These are phyloP conservation scores for Talaromyces sp. DNA, from an alignment of 2,329 filamentous ascomycete genomes.

Conservation along the genomic window DNA sequence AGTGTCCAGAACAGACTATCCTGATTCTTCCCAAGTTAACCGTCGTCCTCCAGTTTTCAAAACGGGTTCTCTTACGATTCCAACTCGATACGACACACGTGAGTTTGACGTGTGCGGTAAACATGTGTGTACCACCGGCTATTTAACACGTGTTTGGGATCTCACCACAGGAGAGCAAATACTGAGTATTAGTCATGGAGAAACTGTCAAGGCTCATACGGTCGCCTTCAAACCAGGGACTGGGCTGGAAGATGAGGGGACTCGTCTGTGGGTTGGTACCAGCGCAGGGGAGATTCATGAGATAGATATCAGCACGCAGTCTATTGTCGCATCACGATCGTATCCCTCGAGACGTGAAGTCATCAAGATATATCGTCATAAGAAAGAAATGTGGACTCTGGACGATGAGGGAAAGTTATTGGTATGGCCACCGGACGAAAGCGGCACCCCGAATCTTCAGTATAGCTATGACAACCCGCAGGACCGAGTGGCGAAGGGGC, in stretches of 20 bases:
- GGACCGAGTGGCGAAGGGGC: conserved; percentile 72
- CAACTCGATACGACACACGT: conserved; percentile 79
- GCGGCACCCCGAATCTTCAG: conserved; percentile 67
- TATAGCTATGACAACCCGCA: conserved; percentile 62
- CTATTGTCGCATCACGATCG: conserved; percentile 62
- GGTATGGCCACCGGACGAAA: conserved; percentile 76
- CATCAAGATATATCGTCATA: conserved; percentile 77
- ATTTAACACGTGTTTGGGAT: conserved; percentile 84
- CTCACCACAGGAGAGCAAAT: conserved; percentile 73
- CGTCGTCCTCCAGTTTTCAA: conserved; percentile 72
- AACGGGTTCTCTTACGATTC: conserved; percentile 67
- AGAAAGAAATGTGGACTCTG: conserved; percentile 86
- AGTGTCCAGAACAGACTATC: conserved; percentile 61
- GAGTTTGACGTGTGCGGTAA: conserved; percentile 84
- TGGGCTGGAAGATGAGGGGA: conserved; percentile 73
- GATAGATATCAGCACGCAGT: conserved; percentile 71
- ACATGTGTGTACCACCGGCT: conserved; percentile 78
- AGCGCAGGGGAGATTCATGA: conserved; percentile 85
- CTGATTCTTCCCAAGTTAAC: conserved; percentile 79
- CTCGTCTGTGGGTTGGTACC: conserved; percentile 81
- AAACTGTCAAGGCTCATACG: conserved; percentile 75
- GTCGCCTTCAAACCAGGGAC: conserved; percentile 79
- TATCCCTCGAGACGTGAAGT: conserved; percentile 77
- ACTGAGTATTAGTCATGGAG: conserved; percentile 75
- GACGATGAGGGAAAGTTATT: conserved; percentile 83